Evolutionary conservation across 306 rosid species (phyloP), one percentile per base, ranked within the genome.

Genomic region (Oxytropis ochrocephala): DNA sequence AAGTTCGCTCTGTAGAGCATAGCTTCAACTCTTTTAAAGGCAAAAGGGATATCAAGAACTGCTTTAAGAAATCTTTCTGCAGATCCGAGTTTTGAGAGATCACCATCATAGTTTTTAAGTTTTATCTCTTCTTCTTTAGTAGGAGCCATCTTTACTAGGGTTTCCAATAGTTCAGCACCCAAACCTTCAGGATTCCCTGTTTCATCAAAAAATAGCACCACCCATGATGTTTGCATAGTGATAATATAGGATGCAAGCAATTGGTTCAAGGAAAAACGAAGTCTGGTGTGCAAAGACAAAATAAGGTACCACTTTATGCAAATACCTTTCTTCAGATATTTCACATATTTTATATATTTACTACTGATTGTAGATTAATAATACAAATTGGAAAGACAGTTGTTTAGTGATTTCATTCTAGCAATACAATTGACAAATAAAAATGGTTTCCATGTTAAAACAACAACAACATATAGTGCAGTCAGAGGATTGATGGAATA

Each of bases 61-160:
- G 88, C 79, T 83, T 94, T 94, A 56, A 94, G 92, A 89, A 94
- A 91, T 43, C 95, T 88, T 81, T 94, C 99, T 0, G 99, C 99
- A 21, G 99, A 78, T 41, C 99, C 99, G 46, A 94, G 85, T 75
- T 94, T 94, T 44, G 96, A 84, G 76, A 72, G 69, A 47, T 94
- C 96, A 30, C 97, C 97, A 27, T 70, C 55, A 36, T 85, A 87
- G 77, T 85, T 89, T 73, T 81, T 84, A 35, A 94, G 92, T 72
- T 91, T 94, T 62, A 91, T 91, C 85, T 94, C 99, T 77, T 94
- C 99, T 78, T 94, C 99, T 79, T 94, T 94, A 39, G 99, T 94
- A 35, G 99, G 99, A 69, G 99, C 97, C 99, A 94, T 94, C 89
- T 94, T 94, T 48, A 94, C 97, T 12, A 94, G 88, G 33, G 97